Conservation (phyloP, 2,329 filamentous ascomycete species). For the Stromatinia cepivora region DNA sequence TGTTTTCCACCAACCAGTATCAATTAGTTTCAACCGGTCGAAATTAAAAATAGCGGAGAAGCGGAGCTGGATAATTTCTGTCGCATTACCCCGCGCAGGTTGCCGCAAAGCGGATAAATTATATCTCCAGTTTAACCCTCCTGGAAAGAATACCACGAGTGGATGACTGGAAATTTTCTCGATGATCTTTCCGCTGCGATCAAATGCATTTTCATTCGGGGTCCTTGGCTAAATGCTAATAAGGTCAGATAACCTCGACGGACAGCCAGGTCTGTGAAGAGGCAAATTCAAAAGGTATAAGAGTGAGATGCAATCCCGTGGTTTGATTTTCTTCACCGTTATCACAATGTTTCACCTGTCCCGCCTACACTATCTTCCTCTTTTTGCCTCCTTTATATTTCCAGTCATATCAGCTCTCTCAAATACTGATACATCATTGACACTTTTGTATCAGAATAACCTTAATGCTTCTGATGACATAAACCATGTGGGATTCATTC, state of each 20-base stretch:
- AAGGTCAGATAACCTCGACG: not conserved
- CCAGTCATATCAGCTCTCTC: slow-evolving; percentile 18
- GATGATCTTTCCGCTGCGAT: not conserved
- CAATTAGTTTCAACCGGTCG: not conserved
- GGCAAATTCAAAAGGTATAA: not conserved
- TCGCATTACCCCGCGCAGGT: slow-evolving; percentile 5
- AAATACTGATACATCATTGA: slow-evolving; percentile 48
- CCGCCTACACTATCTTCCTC: not conserved
- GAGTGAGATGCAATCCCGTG: not conserved
- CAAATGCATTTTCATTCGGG: not conserved
- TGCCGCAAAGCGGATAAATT: slow-evolving; percentile 4
- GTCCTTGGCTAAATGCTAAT: not conserved
- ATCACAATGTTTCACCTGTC: slow-evolving; percentile 10
- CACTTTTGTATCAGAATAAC: slow-evolving; percentile 55
- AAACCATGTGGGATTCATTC: slow-evolving; percentile 53
- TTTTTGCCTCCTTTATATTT: not conserved
- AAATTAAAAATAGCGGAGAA: not conserved
- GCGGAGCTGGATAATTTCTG: not conserved
- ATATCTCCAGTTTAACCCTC: slow-evolving; percentile 6
- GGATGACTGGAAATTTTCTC: not conserved
- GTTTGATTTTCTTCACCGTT: not conserved
- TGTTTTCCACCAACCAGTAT: no score
- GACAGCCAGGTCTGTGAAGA: not conserved
- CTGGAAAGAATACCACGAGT: not conserved
- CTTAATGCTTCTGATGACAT: slow-evolving; percentile 53